Evolutionary conservation across 345 rosid genomes (phyloP), one percentile per base, ranked within the genome.

Genomic region (Boechera retrofracta): DNA sequence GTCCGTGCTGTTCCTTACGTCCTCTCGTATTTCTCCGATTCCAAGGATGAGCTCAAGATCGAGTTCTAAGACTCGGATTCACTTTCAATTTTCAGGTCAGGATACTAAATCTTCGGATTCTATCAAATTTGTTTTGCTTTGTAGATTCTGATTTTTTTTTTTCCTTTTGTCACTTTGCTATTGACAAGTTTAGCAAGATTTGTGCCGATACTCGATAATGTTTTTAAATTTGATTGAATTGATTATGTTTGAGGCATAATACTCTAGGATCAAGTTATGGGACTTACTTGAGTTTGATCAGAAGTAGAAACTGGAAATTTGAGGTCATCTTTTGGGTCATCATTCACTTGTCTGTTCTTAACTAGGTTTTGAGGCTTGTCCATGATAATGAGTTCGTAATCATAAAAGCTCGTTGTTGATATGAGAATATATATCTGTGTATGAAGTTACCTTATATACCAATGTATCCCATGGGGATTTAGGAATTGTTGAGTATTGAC

Each of bases 41-140:
- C 83, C 36, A 86, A 84, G 29, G 94, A 91, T 3, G 94, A 93
- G 75, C 96, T 93, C 80, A 91, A 83, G 83, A 94, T 93, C 74
- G 94, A 89, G 31, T 79, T 89, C 73, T 91, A 88, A 73, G 31
- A 15, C 18, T 47, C 69, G 0, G 6, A 32, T 42, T 71, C 42
- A 2, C 38, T 55, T 36, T 41, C 0, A 0, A 48, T 15, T 72
- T 72, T 61, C 57, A 71, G 66, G 65, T 71, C 6, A 28, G 66
- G 0, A 39, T 38, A 38, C 41, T 1, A 8, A 82, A 60, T 24
- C 53, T 36, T 9, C 1, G 6, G 54, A 75, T 67, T 52, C 10
- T 38, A 13, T 57, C 24, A 18, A 29, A 10, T 21, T 35, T 51
- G 4, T 21, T 36, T 12, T 21, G 51, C 41, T 62, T 53, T 16